Evolutionary conservation across 306 rosid species (phyloP), one percentile per base, ranked within the genome.

Genomic region (Vachellia pachyceras): DNA sequence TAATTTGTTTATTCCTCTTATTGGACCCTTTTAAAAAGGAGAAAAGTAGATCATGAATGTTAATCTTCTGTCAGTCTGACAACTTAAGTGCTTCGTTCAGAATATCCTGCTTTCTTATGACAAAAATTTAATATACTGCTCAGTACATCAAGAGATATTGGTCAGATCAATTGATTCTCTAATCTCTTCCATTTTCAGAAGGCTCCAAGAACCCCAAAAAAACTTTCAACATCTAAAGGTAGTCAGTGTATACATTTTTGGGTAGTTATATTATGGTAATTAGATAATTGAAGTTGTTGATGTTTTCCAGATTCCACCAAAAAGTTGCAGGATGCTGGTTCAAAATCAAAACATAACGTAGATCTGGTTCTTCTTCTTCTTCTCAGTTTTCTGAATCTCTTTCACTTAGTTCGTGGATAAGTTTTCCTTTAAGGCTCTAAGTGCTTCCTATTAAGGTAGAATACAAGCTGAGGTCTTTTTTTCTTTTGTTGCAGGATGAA

Each of bases 271-370:
- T 86, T 57, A 36, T 47, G 74, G 63, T 63, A 60, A 75, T 81
- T 72, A 76, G 70, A 73, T 66, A 73, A 55, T 46, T 55, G 70
- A 45, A 68, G 71, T 7, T 49, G 15, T 78, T 82, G 17, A 18
- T 79, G 50, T 55, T 85, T 75, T 85, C 77, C 95, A 94, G 97
- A 71, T 84, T 88, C 95, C 57, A 84, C 80, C 82, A 78, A 79
- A 87, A 88, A 88, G 89, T 72, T 45, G 75, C 92, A 77, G 85
- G 41, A 69, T 52, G 57, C 82, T 82, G 84, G 87, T 85, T 87
- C 91, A 84, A 90, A 90, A 88, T 87, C 91, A 84, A 90, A 90
- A 88, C 83, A 86, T 85, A 92, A 90, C 84, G 71, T 79, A 50
- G 84, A 80, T 64, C 90, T 73, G 97, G 97, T 92, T 69, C 67